Conservation (phyloP, 148 eudicot species). For the Fagopyrum tataricum region DNA sequence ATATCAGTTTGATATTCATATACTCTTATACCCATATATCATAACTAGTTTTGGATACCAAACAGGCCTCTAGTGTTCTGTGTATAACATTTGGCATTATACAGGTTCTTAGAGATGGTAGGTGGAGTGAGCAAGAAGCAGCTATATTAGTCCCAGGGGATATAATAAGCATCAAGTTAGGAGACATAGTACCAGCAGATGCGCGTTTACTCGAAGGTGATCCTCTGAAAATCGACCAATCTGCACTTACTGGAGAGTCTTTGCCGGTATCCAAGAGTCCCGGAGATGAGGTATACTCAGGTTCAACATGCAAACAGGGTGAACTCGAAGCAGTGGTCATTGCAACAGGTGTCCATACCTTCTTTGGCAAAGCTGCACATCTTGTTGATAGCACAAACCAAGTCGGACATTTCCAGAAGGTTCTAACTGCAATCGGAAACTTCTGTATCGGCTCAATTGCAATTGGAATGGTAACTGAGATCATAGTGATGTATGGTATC, state of each 20-base stretch:
- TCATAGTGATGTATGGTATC: conserved; percentile 52
- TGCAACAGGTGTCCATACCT: conserved; percentile 69
- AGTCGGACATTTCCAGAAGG: conserved; percentile 72
- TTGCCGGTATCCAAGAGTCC: conserved; percentile 57
- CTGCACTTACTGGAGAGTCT: conserved; percentile 69
- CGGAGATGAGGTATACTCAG: conserved; percentile 61
- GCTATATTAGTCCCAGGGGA: conserved; percentile 63
- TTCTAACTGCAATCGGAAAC: conserved; percentile 61
- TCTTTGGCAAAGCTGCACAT: conserved; percentile 79
- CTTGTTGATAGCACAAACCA: conserved; percentile 66
- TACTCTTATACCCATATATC: too few species aligned
- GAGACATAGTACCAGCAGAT: conserved; percentile 72
- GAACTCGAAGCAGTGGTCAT: conserved; percentile 70
- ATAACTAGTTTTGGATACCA: too few species aligned
- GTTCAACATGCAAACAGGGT: conserved; percentile 71
- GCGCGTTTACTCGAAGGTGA: conserved; percentile 73
- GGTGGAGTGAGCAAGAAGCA: conserved; percentile 64
- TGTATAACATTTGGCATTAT: conserved; percentile 2
- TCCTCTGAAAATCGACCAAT: conserved; percentile 60
- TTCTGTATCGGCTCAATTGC: conserved; percentile 64
- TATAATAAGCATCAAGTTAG: conserved; percentile 57
- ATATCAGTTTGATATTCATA: too few species aligned
- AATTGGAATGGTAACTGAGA: conserved; percentile 51
- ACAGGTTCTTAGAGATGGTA: conserved; percentile 57
- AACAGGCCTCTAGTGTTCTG: neutral